Evolutionary conservation across 495 filamentous ascomycete species (phyloP).

Genomic region (Talaromyces stipitatus): DNA sequence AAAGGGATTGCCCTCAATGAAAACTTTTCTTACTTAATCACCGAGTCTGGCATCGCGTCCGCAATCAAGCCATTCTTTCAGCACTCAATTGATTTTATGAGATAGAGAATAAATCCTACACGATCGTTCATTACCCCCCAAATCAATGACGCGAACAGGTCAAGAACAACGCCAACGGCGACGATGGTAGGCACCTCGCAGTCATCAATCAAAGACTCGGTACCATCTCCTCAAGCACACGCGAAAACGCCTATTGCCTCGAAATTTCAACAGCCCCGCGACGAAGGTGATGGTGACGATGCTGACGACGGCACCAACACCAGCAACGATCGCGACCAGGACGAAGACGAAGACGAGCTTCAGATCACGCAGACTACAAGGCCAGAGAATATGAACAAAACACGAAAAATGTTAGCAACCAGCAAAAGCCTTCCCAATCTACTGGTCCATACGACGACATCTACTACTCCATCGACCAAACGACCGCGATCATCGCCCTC

Average conservation of each 20-base stretch:
- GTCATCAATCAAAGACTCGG: slow-evolving; percentile 28
- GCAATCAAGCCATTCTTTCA: neutral
- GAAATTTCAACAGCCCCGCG: neutral
- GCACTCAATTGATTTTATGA: neutral
- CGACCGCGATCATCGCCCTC: slow-evolving; percentile 9
- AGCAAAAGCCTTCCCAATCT: slow-evolving; percentile 3
- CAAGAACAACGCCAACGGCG: slow-evolving; percentile 7
- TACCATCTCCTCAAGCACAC: slow-evolving; percentile 11
- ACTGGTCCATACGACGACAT: slow-evolving; percentile 5
- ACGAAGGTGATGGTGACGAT: neutral
- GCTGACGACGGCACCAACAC: slow-evolving; percentile 10
- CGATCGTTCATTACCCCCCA: neutral
- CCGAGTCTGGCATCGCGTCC: neutral
- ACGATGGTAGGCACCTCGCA: slow-evolving; percentile 32
- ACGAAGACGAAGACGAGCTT: neutral
- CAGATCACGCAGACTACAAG: neutral
- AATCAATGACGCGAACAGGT: neutral
- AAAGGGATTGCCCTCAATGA: neutral
- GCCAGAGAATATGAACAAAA: neutral
- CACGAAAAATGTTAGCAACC: neutral
- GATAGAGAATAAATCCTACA: neutral
- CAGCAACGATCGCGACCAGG: slow-evolving; percentile 14
- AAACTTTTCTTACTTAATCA: neutral
- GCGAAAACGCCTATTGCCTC: neutral
- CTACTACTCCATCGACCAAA: slow-evolving; percentile 13